Evolutionary conservation across 2,329 filamentous ascomycete genomes (phyloP).

Genomic region (Colletotrichum trifolii): DNA sequence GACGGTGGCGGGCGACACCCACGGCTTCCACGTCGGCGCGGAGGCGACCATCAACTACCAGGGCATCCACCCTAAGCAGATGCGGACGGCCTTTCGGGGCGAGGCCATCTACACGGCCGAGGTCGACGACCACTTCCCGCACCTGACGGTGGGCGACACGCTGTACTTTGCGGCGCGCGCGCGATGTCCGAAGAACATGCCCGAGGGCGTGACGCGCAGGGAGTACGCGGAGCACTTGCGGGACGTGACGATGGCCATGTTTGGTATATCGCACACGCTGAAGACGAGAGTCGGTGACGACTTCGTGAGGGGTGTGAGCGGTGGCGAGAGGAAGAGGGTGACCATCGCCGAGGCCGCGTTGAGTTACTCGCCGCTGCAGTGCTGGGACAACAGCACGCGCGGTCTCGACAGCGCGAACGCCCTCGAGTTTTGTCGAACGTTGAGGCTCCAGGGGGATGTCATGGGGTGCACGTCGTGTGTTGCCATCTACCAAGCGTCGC

Average conservation of each 20-base stretch:
- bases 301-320: slow-evolving; percentile 63
- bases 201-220: slow-evolving; percentile 54
- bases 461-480: slow-evolving; percentile 42
- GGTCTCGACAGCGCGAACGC: slow-evolving; percentile 49
- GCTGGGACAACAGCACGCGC: slow-evolving; percentile 61
- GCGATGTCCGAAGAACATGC: slow-evolving; percentile 58
- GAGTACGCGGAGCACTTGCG: slow-evolving; percentile 59
- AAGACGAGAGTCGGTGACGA: slow-evolving; percentile 66
- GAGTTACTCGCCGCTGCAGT: slow-evolving; percentile 42
- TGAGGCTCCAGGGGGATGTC: slow-evolving; percentile 43
- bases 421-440: slow-evolving; percentile 39
- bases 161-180: slow-evolving; percentile 70
- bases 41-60: slow-evolving; percentile 34
- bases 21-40: slow-evolving; percentile 60
- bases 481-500: slow-evolving; percentile 71
- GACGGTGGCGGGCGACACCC: slow-evolving; percentile 71
- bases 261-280: slow-evolving; percentile 64
- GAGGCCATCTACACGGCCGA: slow-evolving; percentile 76
- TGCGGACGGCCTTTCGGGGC: slow-evolving; percentile 52
- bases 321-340: slow-evolving; percentile 61
- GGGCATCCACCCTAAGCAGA: slow-evolving; percentile 30
- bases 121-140: slow-evolving; percentile 71
- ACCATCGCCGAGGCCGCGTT: slow-evolving; percentile 49
- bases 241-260: slow-evolving; percentile 65
- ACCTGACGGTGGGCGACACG: slow-evolving; percentile 69